Evolutionary conservation across 495 filamentous ascomycete species (phyloP).

Genomic region (Lophiotrema nucula): DNA sequence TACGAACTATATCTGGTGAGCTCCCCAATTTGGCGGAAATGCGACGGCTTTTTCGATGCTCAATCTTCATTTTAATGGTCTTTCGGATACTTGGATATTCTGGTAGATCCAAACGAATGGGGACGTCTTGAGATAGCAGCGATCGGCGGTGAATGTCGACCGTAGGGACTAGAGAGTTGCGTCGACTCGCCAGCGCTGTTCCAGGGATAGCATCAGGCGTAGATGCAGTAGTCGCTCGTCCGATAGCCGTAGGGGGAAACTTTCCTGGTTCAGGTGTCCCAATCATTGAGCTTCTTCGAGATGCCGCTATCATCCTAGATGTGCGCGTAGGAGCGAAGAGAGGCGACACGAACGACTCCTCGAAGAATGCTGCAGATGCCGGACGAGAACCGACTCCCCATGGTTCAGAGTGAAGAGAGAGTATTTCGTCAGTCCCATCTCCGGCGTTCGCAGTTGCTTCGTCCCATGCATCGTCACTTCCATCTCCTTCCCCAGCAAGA

Average conservation of each 20-base stretch:
- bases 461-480: background rate
- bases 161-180: background rate
- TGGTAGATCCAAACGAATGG: background rate
- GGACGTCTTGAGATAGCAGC: background rate
- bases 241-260: background rate
- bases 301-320: background rate
- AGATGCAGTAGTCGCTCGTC: too few relatives aligned
- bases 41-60: background rate
- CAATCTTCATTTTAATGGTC: background rate
- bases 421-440: conserved; percentile 17
- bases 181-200: background rate
- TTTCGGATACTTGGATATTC: background rate
- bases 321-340: background rate
- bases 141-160: background rate
- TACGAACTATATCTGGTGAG: background rate
- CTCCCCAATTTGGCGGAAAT: background rate
- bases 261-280: background rate
- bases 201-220: too few relatives aligned
- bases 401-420: conserved; percentile 10
- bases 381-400: background rate
- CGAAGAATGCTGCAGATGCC: conserved; percentile 26
- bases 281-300: background rate
- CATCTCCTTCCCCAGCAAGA: conserved; percentile 15
- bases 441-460: conserved; percentile 1
- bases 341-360: conserved; percentile 6